Percentiles rank a stretch among this genome's conserved stretches.
Evolutionary conservation across 805 yeast genomes (phyloP).

Genomic region (Spathaspora hagerdaliae): DNA sequence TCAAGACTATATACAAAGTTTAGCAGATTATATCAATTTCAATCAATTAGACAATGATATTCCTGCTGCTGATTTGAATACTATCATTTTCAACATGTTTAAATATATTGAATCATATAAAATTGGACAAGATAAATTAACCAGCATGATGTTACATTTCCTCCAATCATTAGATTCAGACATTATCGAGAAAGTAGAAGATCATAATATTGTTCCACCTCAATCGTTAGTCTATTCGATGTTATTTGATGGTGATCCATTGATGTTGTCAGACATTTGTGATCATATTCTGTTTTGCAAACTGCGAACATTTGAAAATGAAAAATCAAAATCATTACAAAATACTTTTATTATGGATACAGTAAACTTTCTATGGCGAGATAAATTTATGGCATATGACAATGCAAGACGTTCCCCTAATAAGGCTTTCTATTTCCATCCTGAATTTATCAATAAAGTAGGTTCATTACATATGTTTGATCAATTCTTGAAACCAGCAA

Average conservation of each 20-base stretch:
- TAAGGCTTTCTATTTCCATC: conserved; percentile 37
- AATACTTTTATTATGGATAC: conserved; percentile 53
- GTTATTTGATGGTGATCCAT: conserved; percentile 40
- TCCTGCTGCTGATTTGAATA: neutral
- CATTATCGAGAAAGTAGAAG: neutral
- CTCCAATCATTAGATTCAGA: neutral
- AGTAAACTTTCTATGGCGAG: conserved; percentile 55
- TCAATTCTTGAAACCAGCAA: conserved; percentile 6
- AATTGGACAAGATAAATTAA: neutral
- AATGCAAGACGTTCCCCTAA: conserved; percentile 23
- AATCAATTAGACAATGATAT: neutral
- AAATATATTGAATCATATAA: neutral
- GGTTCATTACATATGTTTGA: conserved; percentile 26
- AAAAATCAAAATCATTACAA: conserved; percentile 32
- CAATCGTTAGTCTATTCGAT: conserved; percentile 35
- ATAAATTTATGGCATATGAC: conserved; percentile 41
- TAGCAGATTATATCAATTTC: neutral
- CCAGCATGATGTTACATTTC: neutral
- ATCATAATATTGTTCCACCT: conserved; percentile 27
- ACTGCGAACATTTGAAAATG: conserved; percentile 32
- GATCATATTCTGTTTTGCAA: conserved; percentile 44
- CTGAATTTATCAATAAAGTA: conserved; percentile 26
- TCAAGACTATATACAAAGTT: neutral
- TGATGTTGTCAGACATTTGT: conserved; percentile 43
- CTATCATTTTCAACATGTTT: too few species aligned